Base-by-base conservation (phyloP, 148 eudicot genomes). In the Vaccinium corymbosum region DNA sequence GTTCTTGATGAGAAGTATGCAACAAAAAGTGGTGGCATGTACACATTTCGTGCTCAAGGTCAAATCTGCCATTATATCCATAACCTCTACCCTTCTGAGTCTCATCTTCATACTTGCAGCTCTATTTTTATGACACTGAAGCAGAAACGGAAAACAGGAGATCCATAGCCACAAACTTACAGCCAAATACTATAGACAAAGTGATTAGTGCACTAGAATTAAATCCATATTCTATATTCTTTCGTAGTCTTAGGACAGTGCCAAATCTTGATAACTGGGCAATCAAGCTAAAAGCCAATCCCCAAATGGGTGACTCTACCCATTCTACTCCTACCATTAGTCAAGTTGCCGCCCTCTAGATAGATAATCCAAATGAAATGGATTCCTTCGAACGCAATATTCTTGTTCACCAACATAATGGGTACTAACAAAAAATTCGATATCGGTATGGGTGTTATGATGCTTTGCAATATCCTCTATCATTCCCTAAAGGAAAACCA, bases 391-490 rank as follows among this genome's bases (percentile, higher is more conserved):
- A 20, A 4, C 72, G 72, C 6, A 35, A 66, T 66, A 66, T 22
- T 20, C 7, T n/a, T 20, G 29, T 66, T 2, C 27, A 66, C 15
- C 4, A 20, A 20, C 72, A 66, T 66, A 6, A 3, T n/a, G 29
- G 72, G 9, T 11, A 22, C 6, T 20, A 35, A 11, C 2, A 8
- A 7, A 51, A 50, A 15, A 53, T 78, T 7, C 4, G 27, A 19
- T 27, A 78, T 78, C 22, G 52, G 1, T 51, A 19, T 78, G 32
- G 61, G 13, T 52, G 80, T 51, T 78, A 78, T 52, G 80, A 78
- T 25, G 61, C 62, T 14, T 50, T 76, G 10, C 52, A 15, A 35
- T 35, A 35, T 2, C 38, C 38, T 35, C 3, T 35, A 2, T 35
- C 2, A 35, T 35, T 35, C 2, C 80, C 12, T 8, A 4, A 0